Percentiles rank a stretch among this genome's conserved stretches.
Conservation (phyloP, 2,329 filamentous ascomycete genomes). For the Aspergillus carbonarius region DNA sequence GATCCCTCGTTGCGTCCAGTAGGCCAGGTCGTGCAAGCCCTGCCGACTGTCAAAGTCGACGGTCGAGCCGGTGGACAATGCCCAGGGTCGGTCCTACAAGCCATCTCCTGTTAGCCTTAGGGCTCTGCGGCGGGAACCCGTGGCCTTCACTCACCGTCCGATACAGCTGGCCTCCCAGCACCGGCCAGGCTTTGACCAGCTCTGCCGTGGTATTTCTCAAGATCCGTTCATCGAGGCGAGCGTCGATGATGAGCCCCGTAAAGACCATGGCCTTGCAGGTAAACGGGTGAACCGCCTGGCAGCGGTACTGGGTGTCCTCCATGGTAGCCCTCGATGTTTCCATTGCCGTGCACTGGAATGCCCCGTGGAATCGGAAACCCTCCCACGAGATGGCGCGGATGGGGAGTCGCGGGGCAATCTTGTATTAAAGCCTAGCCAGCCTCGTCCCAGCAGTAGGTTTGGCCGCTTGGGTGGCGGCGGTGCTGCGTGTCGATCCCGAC, state of each 20-base stretch:
- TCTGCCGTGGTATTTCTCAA: background rate
- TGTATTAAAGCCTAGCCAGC: no score
- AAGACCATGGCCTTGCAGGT: background rate
- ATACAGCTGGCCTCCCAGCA: background rate
- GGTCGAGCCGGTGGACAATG: background rate
- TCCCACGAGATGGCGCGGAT: no score
- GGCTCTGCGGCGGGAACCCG: background rate
- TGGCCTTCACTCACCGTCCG: background rate
- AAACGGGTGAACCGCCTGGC: background rate
- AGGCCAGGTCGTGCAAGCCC: background rate
- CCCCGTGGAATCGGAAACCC: no score
- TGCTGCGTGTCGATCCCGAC: no score
- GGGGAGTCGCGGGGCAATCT: no score
- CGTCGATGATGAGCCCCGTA: background rate
- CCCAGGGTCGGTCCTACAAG: background rate
- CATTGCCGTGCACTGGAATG: no score
- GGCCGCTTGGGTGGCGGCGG: no score
- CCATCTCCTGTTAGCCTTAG: background rate
- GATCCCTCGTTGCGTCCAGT: background rate
- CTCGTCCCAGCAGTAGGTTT: no score
- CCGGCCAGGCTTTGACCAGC: background rate
- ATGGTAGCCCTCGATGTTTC: background rate
- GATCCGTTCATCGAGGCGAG: background rate
- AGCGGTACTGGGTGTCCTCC: background rate
- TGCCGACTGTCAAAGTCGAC: background rate